phyloP scores from a whole-genome alignment of 257 asterid genomes.

The Marsdenia floribunda region DNA sequence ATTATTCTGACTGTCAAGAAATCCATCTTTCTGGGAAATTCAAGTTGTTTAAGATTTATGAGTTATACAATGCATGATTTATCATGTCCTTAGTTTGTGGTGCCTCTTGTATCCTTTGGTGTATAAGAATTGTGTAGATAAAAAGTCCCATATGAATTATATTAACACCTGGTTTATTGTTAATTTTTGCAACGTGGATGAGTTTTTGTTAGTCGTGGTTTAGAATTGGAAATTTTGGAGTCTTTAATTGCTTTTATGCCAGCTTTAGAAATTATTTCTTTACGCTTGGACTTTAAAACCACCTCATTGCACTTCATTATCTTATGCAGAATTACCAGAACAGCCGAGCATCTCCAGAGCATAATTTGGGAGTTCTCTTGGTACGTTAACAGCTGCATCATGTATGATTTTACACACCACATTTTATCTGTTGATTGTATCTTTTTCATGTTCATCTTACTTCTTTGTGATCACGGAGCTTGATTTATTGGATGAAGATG shows the following conservation, averaged over 20 bases:
- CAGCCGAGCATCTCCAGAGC: slow-evolving; percentile 57
- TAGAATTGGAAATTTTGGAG: neutral
- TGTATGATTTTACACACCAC: neutral
- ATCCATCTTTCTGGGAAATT: neutral
- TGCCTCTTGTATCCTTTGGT: neutral
- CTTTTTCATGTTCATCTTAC: neutral
- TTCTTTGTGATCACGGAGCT: neutral
- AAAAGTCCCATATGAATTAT: neutral
- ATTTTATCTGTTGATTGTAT: neutral
- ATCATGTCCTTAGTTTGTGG: neutral
- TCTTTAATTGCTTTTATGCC: neutral
- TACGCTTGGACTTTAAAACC: neutral
- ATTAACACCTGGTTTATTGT: neutral
- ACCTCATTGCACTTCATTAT: neutral
- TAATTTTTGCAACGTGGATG: neutral
- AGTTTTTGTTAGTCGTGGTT: neutral
- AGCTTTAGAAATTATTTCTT: neutral
- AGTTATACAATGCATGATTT: neutral
- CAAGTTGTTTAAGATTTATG: neutral
- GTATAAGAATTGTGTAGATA: neutral
- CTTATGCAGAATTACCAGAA: slow-evolving; percentile 49
- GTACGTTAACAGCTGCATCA: slow-evolving; percentile 27
- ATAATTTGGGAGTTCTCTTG: slow-evolving; percentile 86
- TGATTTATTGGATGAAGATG: neutral
- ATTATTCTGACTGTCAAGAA: neutral